Evolutionary conservation across 306 rosid genomes (phyloP), one percentile per base, ranked within the genome.

Genomic region (Vachellia pachyceras): DNA sequence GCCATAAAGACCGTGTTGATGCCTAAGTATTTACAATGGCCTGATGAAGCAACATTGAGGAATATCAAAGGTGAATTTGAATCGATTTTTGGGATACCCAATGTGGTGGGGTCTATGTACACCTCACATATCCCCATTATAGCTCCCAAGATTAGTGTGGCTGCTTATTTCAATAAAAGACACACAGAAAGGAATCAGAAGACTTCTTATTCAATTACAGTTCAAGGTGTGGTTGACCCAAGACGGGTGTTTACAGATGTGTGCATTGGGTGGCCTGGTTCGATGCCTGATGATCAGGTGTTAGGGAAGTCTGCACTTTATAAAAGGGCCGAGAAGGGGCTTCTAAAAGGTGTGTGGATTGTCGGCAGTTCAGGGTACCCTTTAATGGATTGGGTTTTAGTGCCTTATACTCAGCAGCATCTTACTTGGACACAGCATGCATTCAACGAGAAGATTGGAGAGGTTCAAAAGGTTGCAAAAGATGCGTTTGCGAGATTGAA

Each of bases 221-320:
- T 94, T 79, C 98, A 94, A 69, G 98, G 97, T 3, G 98, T 90
- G 0, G 95, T 94, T 36, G 92, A 94, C 25, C 90, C 93, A 0
- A 88, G 80, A 76, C 97, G 98, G 44, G 90, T 90, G 8, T 94
- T 91, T 41, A 82, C 95, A 0, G 98, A 94, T 39, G 95, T 94
- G 0, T 94, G 98, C 63, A 94, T 94, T 22, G 98, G 98, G 0
- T 94, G 98, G 97, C 98, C 98, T 15, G 98, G 98, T 17, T 91
- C 98, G 10, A 87, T 94, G 95, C 85, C 86, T 7, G 92, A 94
- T 73, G 97, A 91, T 57, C 94, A 94, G 72, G 98, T 94, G 33
- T 72, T 94, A 41, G 98, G 90, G 71, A 90, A 88, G 40, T 90
- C 95, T 0, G 97, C 97, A 5, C 87, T 94, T 67, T 73, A 57